These are phyloP conservation scores for Dissophora globulifera DNA, from an alignment of 192 early-diverging fungal species.

Conservation along the genomic window DNA sequence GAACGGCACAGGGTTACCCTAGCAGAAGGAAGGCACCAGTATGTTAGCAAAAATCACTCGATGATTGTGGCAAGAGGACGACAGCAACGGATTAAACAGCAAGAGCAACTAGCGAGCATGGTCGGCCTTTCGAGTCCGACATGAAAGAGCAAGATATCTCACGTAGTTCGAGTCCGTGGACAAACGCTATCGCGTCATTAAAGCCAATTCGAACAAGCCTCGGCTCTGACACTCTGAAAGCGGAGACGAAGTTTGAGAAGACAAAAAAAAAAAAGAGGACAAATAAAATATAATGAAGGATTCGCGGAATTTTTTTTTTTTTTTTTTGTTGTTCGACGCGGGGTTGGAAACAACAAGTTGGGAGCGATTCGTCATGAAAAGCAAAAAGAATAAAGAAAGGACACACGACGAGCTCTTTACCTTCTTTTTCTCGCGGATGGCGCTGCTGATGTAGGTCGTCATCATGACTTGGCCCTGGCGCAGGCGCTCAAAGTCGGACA, in stretches of 20 bases:
- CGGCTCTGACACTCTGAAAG: neutral
- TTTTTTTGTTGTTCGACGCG: no score
- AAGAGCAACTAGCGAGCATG: no score
- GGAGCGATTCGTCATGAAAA: no score
- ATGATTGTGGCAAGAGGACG: no score
- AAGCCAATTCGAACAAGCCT: neutral
- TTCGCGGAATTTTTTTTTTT: no score
- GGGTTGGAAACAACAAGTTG: no score
- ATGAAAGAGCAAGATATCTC: no score
- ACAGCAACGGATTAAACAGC: neutral
- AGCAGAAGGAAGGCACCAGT: neutral
- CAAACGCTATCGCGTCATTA: constrained; percentile 12
- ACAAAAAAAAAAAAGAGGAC: neutral
- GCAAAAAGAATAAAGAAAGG: neutral
- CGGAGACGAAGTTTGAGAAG: neutral
- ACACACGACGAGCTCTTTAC: constrained; percentile 2
- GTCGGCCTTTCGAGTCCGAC: no score
- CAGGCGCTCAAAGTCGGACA: constrained; percentile 37
- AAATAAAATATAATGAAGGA: no score
- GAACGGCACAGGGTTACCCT: constrained; percentile 36
- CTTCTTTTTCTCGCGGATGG: constrained; percentile 39
- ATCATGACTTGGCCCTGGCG: constrained; percentile 42
- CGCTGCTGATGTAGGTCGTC: constrained; percentile 44
- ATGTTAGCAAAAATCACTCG: neutral
- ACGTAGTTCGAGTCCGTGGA: neutral